Percentiles rank a stretch among this genome's conserved stretches.
Conservation (phyloP, 2,329 filamentous ascomycete species). For the Stagonosporopsis chrysanthemi region DNA sequence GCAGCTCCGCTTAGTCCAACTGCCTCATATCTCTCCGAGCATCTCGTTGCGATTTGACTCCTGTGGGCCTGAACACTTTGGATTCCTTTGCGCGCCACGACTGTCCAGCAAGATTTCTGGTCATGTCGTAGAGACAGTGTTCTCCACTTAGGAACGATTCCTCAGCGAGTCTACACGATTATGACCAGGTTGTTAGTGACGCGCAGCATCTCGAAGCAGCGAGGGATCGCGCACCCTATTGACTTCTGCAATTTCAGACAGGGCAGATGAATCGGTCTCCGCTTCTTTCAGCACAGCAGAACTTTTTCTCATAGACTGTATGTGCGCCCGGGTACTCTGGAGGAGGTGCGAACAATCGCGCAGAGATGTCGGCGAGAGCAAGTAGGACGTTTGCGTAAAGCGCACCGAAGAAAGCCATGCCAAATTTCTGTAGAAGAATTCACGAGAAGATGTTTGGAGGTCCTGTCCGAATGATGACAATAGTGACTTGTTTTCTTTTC, state of each 20-base stretch:
- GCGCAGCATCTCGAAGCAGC: neutral
- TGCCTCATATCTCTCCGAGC: no score
- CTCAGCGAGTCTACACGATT: neutral
- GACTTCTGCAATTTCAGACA: neutral
- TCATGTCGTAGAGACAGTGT: neutral
- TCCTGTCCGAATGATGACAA: no score
- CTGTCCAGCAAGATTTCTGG: neutral
- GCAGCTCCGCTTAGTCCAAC: no score
- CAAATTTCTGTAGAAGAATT: neutral
- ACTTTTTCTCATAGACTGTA: neutral
- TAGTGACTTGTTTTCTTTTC: neutral
- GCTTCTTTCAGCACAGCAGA: neutral
- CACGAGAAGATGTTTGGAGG: neutral
- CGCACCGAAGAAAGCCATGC: conserved; percentile 5
- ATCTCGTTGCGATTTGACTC: no score
- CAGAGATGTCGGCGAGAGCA: conserved; percentile 8
- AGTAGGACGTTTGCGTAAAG: conserved; percentile 12
- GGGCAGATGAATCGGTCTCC: neutral
- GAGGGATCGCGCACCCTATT: neutral
- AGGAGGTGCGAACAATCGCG: conserved; percentile 8
- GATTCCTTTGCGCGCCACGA: no score
- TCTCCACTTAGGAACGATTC: neutral
- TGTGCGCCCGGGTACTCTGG: neutral
- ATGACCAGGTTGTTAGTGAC: neutral
- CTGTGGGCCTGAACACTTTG: no score